Base-by-base conservation (phyloP, 768 basidiomycete species). In the Tephrocybe rancida region DNA sequence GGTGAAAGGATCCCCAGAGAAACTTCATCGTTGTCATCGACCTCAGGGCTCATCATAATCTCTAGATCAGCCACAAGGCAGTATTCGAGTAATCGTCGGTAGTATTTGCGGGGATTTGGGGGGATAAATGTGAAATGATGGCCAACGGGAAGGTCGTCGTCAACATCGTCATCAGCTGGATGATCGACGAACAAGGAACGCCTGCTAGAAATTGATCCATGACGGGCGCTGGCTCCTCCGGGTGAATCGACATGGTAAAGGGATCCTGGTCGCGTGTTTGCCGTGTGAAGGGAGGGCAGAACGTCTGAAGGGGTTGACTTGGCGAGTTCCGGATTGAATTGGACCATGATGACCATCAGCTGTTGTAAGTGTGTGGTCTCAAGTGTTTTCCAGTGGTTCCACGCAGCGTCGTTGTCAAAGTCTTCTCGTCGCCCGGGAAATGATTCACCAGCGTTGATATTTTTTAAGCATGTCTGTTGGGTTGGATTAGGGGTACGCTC, bases 21-120 rank as follows among this genome's bases (percentile, higher is more conserved):
- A 14, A 99, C 96, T 73, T 98, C 95, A 60, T 98, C 92, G 61
- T 92, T 90, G 60, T 94, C 92, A 42, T 93, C 88, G n/a, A 98
- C 87, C 52, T 90, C 89, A 4, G 92, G 89, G 42, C 88, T 88
- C 44, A 89, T 78, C 90, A 99, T 93, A 32, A 86, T 82, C 64
- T 93, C 92, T 53, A 98, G 75, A 67, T 99, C 97, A 24, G 82
- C 79, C 22, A 87, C 78, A 42, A 99, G 82, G 64, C 94, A 94
- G 50, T 82, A 76, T 66, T 92, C 87, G 25, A 97, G 79, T 14
- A 98, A 79, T 10, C 90, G 84, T 58, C 85, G 85, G 77, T 96
- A 99, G 67, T 82, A 92, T 62, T 83, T 85, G 69, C 83, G 85
- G 6, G 95, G 90, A 65, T 90, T 91, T 14, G 92, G 86, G 3